Evolutionary conservation across 306 rosid genomes (phyloP).

Genomic region (Geum urbanum): DNA sequence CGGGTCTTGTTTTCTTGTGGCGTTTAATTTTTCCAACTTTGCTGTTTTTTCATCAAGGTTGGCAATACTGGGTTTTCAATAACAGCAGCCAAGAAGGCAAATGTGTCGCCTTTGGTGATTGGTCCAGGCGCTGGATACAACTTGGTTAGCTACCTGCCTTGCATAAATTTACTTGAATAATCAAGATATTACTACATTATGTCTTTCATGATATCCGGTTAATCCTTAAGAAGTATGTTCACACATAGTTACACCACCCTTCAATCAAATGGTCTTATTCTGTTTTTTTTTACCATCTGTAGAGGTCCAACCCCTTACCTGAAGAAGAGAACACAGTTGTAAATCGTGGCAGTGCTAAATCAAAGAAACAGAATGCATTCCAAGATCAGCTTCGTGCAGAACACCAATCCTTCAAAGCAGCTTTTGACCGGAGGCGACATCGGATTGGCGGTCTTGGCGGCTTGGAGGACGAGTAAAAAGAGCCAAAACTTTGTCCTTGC

Average conservation of each 20-base stretch:
- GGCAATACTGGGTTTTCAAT: constrained; percentile 74
- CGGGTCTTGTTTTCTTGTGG: background rate
- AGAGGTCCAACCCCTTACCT: constrained; percentile 78
- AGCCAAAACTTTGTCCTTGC: background rate
- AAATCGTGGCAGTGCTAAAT: constrained; percentile 24
- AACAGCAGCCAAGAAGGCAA: constrained; percentile 65
- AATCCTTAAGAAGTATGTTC: background rate
- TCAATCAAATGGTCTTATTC: background rate
- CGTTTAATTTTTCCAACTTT: constrained; percentile 10
- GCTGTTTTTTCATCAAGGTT: constrained; percentile 39
- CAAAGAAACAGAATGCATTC: constrained; percentile 54
- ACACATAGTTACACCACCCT: background rate
- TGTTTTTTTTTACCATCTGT: constrained; percentile 29
- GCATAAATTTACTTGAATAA: background rate
- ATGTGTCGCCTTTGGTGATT: constrained; percentile 60
- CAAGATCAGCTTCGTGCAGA: constrained; percentile 82
- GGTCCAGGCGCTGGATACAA: constrained; percentile 98
- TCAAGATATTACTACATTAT: background rate
- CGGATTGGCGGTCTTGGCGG: constrained; percentile 71
- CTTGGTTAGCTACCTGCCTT: constrained; percentile 46
- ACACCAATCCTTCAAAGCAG: constrained; percentile 79
- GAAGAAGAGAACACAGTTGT: constrained; percentile 37
- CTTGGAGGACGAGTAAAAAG: constrained; percentile 58
- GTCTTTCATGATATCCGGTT: background rate
- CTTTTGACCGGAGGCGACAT: constrained; percentile 72